Conservation (phyloP, 108 stramenopile genomes). For the Nitzschia sp. region DNA sequence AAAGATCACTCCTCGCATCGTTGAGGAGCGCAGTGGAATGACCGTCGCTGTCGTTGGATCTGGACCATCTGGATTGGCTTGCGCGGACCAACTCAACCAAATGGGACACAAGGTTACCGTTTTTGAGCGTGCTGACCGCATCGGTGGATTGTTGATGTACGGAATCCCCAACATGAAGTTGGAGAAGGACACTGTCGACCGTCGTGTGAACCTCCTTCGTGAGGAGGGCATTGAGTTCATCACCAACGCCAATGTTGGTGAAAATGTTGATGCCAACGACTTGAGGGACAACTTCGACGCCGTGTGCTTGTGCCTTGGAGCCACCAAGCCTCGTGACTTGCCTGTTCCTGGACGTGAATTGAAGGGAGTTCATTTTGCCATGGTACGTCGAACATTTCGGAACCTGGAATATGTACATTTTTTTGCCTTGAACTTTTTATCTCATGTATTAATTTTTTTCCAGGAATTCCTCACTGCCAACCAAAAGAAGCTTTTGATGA, state of each 20-base stretch:
- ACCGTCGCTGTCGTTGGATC: constrained; percentile 93
- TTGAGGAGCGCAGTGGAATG: constrained; percentile 89
- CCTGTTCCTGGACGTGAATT: constrained; percentile 91
- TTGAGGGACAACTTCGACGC: constrained; percentile 86
- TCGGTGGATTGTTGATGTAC: constrained; percentile 96
- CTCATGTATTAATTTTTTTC: neutral
- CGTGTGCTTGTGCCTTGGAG: constrained; percentile 82
- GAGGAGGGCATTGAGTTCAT: constrained; percentile 97
- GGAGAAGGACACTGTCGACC: constrained; percentile 94
- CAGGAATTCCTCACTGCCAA: constrained; percentile 95
- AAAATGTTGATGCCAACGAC: constrained; percentile 90
- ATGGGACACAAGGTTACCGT: constrained; percentile 97
- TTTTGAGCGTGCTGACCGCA: constrained; percentile 91
- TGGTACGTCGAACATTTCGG: constrained; percentile 49
- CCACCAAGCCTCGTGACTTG: constrained; percentile 94
- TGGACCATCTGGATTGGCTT: constrained; percentile 90
- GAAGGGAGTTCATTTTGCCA: constrained; percentile 90
- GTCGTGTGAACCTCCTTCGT: constrained; percentile 88
- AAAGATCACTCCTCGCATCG: constrained; percentile 87
- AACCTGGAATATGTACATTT: neutral
- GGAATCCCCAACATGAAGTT: constrained; percentile 99
- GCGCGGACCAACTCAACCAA: constrained; percentile 94
- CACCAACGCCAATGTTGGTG: constrained; percentile 91
- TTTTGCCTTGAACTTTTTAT: neutral
- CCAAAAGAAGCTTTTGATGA: constrained; percentile 94